Evolutionary conservation across 106 monocot species (phyloP), one percentile per base, ranked within the genome.

Genomic region (Dendrobium catenatum): DNA sequence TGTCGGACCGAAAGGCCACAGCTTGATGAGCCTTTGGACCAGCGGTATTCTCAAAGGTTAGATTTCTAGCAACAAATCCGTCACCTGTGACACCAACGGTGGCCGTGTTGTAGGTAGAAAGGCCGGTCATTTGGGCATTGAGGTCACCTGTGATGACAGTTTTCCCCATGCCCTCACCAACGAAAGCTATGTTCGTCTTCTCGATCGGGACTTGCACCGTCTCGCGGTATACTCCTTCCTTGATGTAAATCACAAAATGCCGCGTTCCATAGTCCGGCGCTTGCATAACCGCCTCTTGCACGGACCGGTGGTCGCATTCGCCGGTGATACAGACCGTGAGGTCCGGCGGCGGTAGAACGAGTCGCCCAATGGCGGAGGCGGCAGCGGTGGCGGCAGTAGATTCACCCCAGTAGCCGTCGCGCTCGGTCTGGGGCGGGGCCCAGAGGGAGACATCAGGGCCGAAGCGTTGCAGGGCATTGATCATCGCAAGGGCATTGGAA

Each of bases 101-200:
- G 51, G 95, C 91, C 27, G 98, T 91, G 77, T 98, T 89, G 80
- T 89, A 95, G 20, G 98, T 98, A n/a, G 91, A 85, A 51, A 98
- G 79, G 22, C 88, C 93, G 49, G 49, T 48, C 88, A 90, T 95
- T 73, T 88, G 77, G 22, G 84, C 92, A 80, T 86, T 91, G 56
- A 89, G 89, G 3, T 83, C 70, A 8, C 89, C 90, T 33, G 95
- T 91, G 79, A 98, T 91, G 56, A 98, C 85, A 24, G 98, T 98
- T 77, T 82, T 85, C 18, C 98, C 96, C 77, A 87, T 90, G 16
- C 96, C 94, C 2, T 90, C 96, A 0, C 96, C 96, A 5, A 94
- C 6, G 42, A 98, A 86, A 0, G 85, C 84, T 72, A 98, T 20
- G 48, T 91, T 95, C 41, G 91, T 95, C 86, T 95, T 98, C 86